Evolutionary conservation across 345 rosid genomes (phyloP), one percentile per base, ranked within the genome.

Genomic region (Heritiera littoralis): DNA sequence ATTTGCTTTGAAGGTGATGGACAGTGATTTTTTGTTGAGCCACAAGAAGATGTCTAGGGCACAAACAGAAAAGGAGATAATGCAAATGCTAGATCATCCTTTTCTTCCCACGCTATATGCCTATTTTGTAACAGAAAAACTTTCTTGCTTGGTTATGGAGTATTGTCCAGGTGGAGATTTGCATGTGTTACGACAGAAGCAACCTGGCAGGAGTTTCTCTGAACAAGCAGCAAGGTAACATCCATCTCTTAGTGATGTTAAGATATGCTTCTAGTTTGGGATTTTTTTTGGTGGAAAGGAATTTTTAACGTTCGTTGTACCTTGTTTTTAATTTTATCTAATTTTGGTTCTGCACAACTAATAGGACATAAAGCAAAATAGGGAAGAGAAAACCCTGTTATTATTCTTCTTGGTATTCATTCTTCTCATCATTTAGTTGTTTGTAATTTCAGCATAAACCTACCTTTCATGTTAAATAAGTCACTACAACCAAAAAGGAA

Each of bases 81-180:
- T 92, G 86, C 92, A 89, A 80, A 92, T 90, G 90, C 85, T 92
- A 74, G 97, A 92, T 86, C 97, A 92, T 82, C 97, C 97, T 51
- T 92, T 92, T 84, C 92, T 92, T 68, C 94, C 97, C 9, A 92
- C 97, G 3, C 81, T 92, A 15, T 92, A 89, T 86, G 88, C 90
- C 18, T 88, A 88, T 83, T 88, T 92, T 72, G 70, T 86, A 0
- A 89, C 93, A 2, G 97, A 92, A 17, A 89, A 88, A 75, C 85
- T 84, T 75, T 90, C 94, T 1, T 89, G 94, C 85, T 86, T 90
- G 86, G 92, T 90, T 67, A 90, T 90, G 93, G 97, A 92, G 86
- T 88, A 87, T 83, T 92, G 97, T 83, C 91, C 97, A 0, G 94
- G 93, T 77, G 97, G 94, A 83, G 97, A 92, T 89, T 83, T 92